Evolutionary conservation across 2,329 filamentous ascomycete genomes (phyloP).

Genomic region (Talaromyces piceae): DNA sequence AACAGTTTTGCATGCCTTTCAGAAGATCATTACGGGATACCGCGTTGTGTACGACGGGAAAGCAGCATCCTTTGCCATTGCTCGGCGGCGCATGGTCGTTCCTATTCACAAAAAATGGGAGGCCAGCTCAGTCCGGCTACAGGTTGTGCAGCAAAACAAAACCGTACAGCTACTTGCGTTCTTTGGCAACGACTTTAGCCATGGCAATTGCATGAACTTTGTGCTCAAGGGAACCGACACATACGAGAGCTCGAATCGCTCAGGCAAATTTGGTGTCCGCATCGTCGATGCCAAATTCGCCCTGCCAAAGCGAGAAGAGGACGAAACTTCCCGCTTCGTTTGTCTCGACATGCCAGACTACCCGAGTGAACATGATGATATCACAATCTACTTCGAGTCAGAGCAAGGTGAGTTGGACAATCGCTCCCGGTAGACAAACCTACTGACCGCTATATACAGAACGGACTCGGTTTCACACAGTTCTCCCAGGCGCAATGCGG

Average conservation of each 20-base stretch:
- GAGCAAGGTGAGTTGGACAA: constrained; percentile 57
- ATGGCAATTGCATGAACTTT: constrained; percentile 85
- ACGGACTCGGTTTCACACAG: constrained; percentile 30
- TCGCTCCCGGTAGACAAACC: not conserved
- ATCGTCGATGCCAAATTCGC: constrained; percentile 89
- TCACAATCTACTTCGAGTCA: constrained; percentile 74
- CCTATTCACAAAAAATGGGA: constrained; percentile 95
- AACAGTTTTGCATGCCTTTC: constrained; percentile 67
- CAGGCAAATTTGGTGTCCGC: constrained; percentile 63
- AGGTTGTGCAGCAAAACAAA: constrained; percentile 70
- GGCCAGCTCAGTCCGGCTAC: constrained; percentile 68
- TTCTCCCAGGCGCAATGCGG: constrained; percentile 31
- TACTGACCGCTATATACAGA: constrained; percentile 20
- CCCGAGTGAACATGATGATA: constrained; percentile 87
- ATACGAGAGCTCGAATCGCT: constrained; percentile 62
- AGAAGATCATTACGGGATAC: constrained; percentile 73
- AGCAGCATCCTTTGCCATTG: constrained; percentile 70
- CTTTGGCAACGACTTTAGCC: constrained; percentile 71
- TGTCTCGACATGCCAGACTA: constrained; percentile 83
- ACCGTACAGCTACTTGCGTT: constrained; percentile 74
- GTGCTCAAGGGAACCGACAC: constrained; percentile 75
- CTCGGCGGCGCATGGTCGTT: constrained; percentile 78
- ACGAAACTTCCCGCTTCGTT: constrained; percentile 61
- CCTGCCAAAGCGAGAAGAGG: constrained; percentile 54
- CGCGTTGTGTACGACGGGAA: constrained; percentile 64